A percentile compares a stretch with the other conserved stretches of the same genome.
These are phyloP conservation scores for Cruciata laevipes DNA, from an alignment of 257 asterid species.

Conservation along the genomic window DNA sequence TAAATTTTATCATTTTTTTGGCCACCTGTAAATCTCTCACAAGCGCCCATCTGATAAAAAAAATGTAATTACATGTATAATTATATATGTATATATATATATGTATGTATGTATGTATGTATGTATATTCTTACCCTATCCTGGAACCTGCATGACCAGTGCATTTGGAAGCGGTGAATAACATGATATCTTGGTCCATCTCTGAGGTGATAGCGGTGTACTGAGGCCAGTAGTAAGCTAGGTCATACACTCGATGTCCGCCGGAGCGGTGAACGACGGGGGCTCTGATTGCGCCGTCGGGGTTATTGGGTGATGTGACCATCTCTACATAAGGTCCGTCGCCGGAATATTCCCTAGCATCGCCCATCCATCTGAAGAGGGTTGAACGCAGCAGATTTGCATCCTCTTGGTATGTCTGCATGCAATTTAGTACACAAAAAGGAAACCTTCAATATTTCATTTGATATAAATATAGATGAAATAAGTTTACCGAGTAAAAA, in stretches of 20 bases:
- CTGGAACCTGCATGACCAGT: conserved; percentile 92
- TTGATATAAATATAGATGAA: neutral
- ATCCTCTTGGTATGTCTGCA: conserved; percentile 63
- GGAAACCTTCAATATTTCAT: too few species aligned
- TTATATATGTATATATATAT: too few species aligned
- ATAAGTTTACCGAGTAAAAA: conserved; percentile 54
- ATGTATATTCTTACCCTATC: conserved; percentile 85
- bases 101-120: too few species aligned
- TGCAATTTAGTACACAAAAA: too few species aligned
- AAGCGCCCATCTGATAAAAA: too few species aligned
- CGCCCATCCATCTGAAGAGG: conserved; percentile 71
- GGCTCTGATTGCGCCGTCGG: conserved; percentile 46
- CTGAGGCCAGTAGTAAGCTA: conserved; percentile 94
- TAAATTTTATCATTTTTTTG: conserved; percentile 58
- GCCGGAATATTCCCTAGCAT: conserved; percentile 39
- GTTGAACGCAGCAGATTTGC: conserved; percentile 40
- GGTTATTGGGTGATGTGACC: conserved; percentile 79
- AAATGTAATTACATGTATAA: too few species aligned
- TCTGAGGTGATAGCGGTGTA: conserved; percentile 65
- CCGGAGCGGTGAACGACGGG: conserved; percentile 42
- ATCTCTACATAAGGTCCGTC: conserved; percentile 59
- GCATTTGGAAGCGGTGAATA: conserved; percentile 82
- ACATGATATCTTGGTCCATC: conserved; percentile 57
- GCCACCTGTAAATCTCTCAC: conserved; percentile 61
- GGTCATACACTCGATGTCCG: conserved; percentile 54